Evolutionary conservation across 768 basidiomycete genomes (phyloP).

Genomic region (Russula sp.): DNA sequence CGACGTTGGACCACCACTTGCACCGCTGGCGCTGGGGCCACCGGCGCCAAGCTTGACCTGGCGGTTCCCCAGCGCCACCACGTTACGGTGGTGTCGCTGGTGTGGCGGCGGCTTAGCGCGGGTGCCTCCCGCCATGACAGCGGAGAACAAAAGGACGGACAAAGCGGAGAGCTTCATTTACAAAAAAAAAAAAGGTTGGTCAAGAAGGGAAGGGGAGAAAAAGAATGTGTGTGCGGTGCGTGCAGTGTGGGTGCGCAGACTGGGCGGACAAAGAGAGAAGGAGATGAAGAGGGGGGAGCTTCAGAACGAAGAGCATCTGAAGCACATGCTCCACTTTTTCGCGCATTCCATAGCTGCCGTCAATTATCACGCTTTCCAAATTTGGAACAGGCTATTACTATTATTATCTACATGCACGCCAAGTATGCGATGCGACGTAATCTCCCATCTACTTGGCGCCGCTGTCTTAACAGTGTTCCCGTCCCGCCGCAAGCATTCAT

Average conservation of each 20-base stretch:
- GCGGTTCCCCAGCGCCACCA: background rate
- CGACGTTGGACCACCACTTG: background rate
- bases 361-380: background rate
- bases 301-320: too few species aligned
- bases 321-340: too few species aligned
- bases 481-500: too few species aligned
- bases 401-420: too few species aligned
- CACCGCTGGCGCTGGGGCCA: background rate
- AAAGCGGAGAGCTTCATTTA: constrained; percentile 29
- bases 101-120: constrained; percentile 5
- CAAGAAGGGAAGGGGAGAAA: background rate
- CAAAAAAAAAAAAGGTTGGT: background rate
- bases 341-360: too few species aligned
- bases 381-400: background rate
- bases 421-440: too few species aligned
- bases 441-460: too few species aligned
- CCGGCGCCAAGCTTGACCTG: background rate
- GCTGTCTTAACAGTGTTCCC: too few species aligned
- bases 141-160: constrained; percentile 23
- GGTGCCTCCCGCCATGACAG: constrained; percentile 12
- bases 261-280: background rate
- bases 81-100: background rate
- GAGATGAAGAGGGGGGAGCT: background rate
- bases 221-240: background rate
- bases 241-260: background rate